Evolutionary conservation across 2,329 filamentous ascomycete genomes (phyloP).

Genomic region (Exophiala lecanii-corni): DNA sequence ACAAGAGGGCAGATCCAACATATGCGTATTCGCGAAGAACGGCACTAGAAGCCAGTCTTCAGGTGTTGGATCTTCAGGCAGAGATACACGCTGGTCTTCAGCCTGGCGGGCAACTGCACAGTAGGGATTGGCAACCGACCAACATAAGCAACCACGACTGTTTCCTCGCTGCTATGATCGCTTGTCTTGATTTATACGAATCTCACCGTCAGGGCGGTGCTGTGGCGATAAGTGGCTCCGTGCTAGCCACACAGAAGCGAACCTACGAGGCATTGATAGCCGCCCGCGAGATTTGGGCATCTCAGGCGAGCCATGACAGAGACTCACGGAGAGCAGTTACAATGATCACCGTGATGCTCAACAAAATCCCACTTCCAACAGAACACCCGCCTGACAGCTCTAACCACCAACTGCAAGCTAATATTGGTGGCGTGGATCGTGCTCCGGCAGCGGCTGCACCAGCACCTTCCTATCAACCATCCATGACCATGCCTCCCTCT

Average conservation of each 20-base stretch:
- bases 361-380: constrained; percentile 7
- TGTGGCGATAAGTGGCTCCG: background rate
- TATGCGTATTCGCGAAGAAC: constrained; percentile 42
- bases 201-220: constrained; percentile 1
- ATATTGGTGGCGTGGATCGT: too few species aligned
- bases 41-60: constrained; percentile 45
- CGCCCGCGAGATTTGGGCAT: constrained; percentile 8
- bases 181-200: constrained; percentile 44
- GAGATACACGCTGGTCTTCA: constrained; percentile 46
- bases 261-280: constrained; percentile 6
- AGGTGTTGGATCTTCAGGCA: constrained; percentile 46
- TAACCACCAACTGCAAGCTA: too few species aligned
- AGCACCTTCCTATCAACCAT: too few species aligned
- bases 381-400: background rate
- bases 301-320: background rate
- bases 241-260: background rate
- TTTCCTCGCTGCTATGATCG: constrained; percentile 57
- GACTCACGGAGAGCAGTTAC: constrained; percentile 7
- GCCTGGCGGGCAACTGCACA: constrained; percentile 51
- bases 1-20: constrained; percentile 32
- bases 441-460: too few species aligned
- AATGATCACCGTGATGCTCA: constrained; percentile 8
- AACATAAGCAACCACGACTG: constrained; percentile 57
- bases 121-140: constrained; percentile 53
- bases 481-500: too few species aligned